Conservation (phyloP, 2,329 filamentous ascomycete genomes). For the Ophiostoma sp. region DNA sequence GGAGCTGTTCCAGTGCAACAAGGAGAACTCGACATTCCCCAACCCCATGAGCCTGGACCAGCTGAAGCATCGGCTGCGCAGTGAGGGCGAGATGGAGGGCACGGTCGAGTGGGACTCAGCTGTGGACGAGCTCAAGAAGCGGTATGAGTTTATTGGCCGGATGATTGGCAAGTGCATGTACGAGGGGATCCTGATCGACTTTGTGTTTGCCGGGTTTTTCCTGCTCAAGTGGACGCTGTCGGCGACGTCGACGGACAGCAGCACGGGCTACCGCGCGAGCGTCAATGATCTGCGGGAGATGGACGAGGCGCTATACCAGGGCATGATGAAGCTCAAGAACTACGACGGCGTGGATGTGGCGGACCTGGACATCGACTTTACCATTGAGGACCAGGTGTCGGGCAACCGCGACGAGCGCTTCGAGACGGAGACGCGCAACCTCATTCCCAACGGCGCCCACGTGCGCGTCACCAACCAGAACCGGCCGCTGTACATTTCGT, state of each 20-base stretch:
- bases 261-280: constrained; percentile 74
- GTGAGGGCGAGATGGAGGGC: constrained; percentile 47
- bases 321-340: constrained; percentile 77
- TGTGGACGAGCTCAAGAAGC: constrained; percentile 58
- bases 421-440: constrained; percentile 64
- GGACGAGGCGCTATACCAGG: constrained; percentile 85
- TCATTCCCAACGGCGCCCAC: constrained; percentile 71
- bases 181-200: constrained; percentile 90
- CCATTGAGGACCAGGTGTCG: constrained; percentile 66
- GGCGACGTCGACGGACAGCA: constrained; percentile 33
- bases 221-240: constrained; percentile 88
- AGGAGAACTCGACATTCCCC: constrained; percentile 80
- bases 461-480: constrained; percentile 85
- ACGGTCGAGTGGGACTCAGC: constrained; percentile 52
- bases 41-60: constrained; percentile 75
- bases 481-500: constrained; percentile 87
- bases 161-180: constrained; percentile 96
- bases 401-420: constrained; percentile 43
- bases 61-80: constrained; percentile 52
- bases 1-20: constrained; percentile 74
- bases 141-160: constrained; percentile 87
- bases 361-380: constrained; percentile 81
- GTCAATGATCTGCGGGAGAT: constrained; percentile 91
- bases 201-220: constrained; percentile 92
- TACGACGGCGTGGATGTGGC: constrained; percentile 70